Base-by-base conservation (phyloP, 1,284 basidiomycete genomes). In the Sanghuangporus baumii region DNA sequence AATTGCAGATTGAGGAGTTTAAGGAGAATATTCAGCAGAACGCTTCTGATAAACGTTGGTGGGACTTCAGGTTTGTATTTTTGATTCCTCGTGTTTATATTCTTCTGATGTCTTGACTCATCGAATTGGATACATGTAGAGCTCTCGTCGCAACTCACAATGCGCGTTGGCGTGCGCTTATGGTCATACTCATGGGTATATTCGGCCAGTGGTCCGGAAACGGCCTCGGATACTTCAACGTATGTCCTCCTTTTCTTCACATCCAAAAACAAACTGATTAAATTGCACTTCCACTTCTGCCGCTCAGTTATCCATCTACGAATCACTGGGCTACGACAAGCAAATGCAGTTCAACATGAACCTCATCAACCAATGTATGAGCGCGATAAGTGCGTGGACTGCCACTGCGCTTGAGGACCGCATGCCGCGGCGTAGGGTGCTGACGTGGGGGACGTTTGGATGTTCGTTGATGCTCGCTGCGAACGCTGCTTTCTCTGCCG, bases 11-110 rank as follows among this genome's bases (percentile, higher is more conserved):
- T 63, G 69, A 70, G 50, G 81, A 81, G 67, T 78, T 81, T 72
- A 72, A 71, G 64, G 77, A 77, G 56, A 71, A 73, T 59, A 80
- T 81, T 56, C 67, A 68, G 36, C 64, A 72, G 7, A 73, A 76
- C 60, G 79, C 76, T 23, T 74, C 76, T 48, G 79, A 81, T 70
- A 81, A 81, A 71, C 67, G 75, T 41, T 81, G 79, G 79, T 81
- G 74, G 74, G 74, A 76, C 62, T 74, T 73, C 67, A 67, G 62
- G 38, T 70, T 58, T 18, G 67, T 67, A 31, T 40, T n/a, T 12
- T 11, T 16, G 12, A 37, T 46, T 12, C 8, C 57, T 23, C n/a
- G 31, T 57, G 26, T 41, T 40, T 66, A 67, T 8, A 68, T 69
- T 67, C 66, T 50, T 57, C 51, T 2, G 60, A 23, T 12, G 6